Base-by-base conservation (phyloP, 2,329 filamentous ascomycete species). In the Clonostachys rhizophaga region DNA sequence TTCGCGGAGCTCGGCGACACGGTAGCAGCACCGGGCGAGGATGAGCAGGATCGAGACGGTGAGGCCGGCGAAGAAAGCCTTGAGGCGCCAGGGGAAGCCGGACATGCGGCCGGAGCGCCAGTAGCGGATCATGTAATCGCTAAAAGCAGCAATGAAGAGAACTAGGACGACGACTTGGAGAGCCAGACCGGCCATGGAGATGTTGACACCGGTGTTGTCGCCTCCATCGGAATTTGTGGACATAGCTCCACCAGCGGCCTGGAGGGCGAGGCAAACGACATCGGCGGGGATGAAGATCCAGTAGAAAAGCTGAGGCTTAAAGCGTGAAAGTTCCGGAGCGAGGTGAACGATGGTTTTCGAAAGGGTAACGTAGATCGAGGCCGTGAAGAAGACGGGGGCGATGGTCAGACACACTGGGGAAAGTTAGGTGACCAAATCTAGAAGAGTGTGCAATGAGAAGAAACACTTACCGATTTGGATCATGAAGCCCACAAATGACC, bases 1-100 rank as follows among this genome's bases (percentile, higher is more conserved):
- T 24, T 77, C 68, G 40, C 70, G 72, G 47, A 85, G 58, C 64
- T 85, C 81, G 0, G 72, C 75, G 33, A 83, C 76, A 41, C 81
- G 73, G 55, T 81, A 85, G 30, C 76, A 70, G 43, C 74, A 81
- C 20, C 81, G 68, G 8, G 78, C 70, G 45, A 83, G 71, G 51
- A 85, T 77, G 45, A 72, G 71, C 6, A 83, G 41, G 5, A 78
- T 82, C 2, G 78, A 71, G 5, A 78, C 55, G 2, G 66, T 60
- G 11, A 82, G 62, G 20, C 73, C 74, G 17, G 56, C 41, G 16
- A 79, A 55, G 53, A 83, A 83, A 10, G 67, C 63, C 39, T 64
- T 62, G 55, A 80, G 75, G 2, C 60, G 49, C 48, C 55, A 60
- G 16, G 51, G 52, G 8, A 62, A 55, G 50, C 47, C 37, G n/a